Conservation (phyloP, 2,329 filamentous ascomycete species). For the Fusarium udum region DNA sequence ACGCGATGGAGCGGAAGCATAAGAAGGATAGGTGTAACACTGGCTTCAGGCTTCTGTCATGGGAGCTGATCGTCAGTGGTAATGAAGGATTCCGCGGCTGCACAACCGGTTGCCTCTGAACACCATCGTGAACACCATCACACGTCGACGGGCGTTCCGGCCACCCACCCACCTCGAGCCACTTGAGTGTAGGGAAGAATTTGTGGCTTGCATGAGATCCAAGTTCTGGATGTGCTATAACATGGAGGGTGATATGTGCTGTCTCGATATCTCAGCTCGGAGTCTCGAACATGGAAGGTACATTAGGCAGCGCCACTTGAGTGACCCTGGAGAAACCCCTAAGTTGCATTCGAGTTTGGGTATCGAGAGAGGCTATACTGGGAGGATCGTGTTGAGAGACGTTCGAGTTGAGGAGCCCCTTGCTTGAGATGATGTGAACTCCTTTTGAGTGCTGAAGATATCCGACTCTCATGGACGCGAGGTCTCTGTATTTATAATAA, state of each 20-base stretch:
- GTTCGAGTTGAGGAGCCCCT: neutral
- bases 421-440: neutral
- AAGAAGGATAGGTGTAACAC: neutral
- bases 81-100: neutral
- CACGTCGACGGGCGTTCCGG: neutral
- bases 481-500: neutral
- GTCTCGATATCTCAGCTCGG: neutral
- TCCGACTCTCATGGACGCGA: neutral
- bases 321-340: fast-evolving
- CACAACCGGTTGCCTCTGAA: neutral
- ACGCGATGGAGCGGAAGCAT: fast-evolving
- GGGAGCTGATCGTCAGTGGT: fast-evolving
- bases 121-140: neutral
- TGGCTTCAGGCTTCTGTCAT: fast-evolving
- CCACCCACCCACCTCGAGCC: neutral
- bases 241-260: neutral
- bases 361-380: neutral
- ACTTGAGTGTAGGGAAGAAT: neutral
- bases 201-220: neutral
- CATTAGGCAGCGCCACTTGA: neutral
- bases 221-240: no score
- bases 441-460: neutral
- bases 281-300: neutral
- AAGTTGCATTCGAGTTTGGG: neutral
- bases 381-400: fast-evolving